These are phyloP conservation scores for Hypoxylon intermedium DNA, from an alignment of 495 filamentous ascomycete genomes.

Conservation along the genomic window DNA sequence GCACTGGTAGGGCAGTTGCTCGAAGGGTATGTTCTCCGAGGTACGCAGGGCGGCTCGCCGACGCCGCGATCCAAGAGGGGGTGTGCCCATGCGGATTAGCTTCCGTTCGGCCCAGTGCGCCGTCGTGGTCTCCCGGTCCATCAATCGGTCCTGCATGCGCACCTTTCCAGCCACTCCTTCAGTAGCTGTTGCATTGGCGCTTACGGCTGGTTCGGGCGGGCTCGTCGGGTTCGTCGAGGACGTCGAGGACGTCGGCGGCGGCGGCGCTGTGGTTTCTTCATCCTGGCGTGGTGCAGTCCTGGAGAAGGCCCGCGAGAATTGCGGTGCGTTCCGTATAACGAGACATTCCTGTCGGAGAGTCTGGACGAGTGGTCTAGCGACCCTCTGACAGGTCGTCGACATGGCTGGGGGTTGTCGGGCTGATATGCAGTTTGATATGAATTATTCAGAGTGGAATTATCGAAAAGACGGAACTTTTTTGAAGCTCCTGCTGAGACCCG, in stretches of 20 bases:
- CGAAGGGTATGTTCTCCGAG: constrained; percentile 80
- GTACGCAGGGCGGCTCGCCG: constrained; percentile 77
- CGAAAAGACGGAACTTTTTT: constrained; percentile 26
- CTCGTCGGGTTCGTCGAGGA: constrained; percentile 10
- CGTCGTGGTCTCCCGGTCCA: constrained; percentile 47
- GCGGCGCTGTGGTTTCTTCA: constrained; percentile 47
- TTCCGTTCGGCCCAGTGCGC: constrained; percentile 63
- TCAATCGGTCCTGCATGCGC: constrained; percentile 35
- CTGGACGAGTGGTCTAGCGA: constrained; percentile 69
- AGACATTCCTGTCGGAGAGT: constrained; percentile 60
- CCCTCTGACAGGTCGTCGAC: constrained; percentile 74
- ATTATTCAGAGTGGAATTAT: constrained; percentile 1
- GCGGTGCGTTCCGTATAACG: constrained; percentile 40
- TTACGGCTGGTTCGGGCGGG: constrained; percentile 4
- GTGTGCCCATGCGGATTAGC: constrained; percentile 62
- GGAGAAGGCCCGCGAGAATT: constrained; percentile 56
- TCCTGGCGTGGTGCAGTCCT: constrained; percentile 49
- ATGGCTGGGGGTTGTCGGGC: constrained; percentile 51
- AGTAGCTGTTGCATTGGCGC: neutral
- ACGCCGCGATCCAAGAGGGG: constrained; percentile 79
- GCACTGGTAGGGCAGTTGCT: constrained; percentile 91
- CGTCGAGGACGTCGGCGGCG: constrained; percentile 23
- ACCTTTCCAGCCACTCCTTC: constrained; percentile 1
- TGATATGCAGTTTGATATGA: neutral
- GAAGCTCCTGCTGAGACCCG: constrained; percentile 19